Base-by-base conservation (phyloP, 441 rosid species). In the Melastoma candidum region DNA sequence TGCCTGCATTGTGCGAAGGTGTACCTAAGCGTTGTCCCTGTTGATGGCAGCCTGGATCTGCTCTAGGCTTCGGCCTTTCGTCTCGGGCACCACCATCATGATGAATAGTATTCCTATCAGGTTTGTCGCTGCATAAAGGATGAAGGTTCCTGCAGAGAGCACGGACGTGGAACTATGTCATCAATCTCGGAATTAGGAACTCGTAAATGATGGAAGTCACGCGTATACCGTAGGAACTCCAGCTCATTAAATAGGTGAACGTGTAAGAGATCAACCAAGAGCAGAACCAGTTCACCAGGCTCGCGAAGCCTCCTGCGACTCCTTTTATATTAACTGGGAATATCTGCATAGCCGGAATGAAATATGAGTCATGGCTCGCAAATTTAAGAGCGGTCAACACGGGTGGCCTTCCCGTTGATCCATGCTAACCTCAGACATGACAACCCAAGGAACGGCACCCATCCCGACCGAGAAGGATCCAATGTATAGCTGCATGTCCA, bases 381-480 rank as follows among this genome's bases (percentile, higher is more conserved):
- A 3, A 29, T 29, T 29, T 29, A 29, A 29, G 36, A 29, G 36
- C 36, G 36, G 36, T 29, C 36, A 3, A 29, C 36, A 3, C 36
- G 36, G 7, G 36, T 29, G 3, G 36, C 7, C 36, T 3, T 29
- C 7, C 36, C 7, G 36, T 29, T 29, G 5, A 29, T 29, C 22
- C 36, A 29, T 29, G 12, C 72, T 81, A 17, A 90, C 95, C 93
- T 90, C 94, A 8, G 96, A 90, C 98, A 90, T 87, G 59, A 90
- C 69, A 1, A 92, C 98, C 96, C 96, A 88, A 12, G 96, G 96
- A 78, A 85, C 81, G 26, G 96, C 87, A 53, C 96, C 95, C 94
- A 92, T 82, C 69, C 98, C 98, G 49, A 80, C 77, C 1, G 95
- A 85, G 71, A 92, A 92, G 5, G 94, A 69, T 51, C 78, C 76